Conservation (phyloP, 2,329 filamentous ascomycete genomes). For the Ascochyta lentis region DNA sequence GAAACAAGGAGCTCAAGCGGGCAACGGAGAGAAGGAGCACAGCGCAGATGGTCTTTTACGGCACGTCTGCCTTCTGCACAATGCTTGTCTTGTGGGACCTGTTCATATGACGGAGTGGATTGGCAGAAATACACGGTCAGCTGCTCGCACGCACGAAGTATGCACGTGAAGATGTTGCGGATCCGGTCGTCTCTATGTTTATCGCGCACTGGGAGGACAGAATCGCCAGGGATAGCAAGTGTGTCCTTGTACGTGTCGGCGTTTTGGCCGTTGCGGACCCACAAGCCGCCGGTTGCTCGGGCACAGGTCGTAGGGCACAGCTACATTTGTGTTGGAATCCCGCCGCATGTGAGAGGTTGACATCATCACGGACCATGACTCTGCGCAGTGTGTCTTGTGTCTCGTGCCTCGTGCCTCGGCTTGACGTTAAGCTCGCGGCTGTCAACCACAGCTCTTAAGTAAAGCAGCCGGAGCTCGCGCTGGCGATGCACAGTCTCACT, state of each 20-base stretch:
- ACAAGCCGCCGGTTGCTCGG: conserved; percentile 20
- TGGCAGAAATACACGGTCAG: conserved; percentile 1
- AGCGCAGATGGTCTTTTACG: conserved; percentile 57
- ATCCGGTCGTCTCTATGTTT: conserved; percentile 9
- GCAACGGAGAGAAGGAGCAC: conserved; percentile 66
- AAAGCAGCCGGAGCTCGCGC: conserved; percentile 20
- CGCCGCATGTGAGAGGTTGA: conserved; percentile 37
- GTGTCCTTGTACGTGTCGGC: conserved; percentile 23
- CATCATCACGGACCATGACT: conserved; percentile 25
- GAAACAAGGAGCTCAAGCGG: conserved; percentile 89
- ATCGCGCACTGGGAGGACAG: conserved; percentile 20
- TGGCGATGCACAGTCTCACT: conserved; percentile 4
- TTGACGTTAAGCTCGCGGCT: conserved; percentile 22
- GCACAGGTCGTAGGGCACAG: conserved; percentile 7
- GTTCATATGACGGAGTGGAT: conserved; percentile 48
- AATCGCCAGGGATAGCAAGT: conserved; percentile 28
- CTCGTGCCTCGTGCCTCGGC: conserved; percentile 38
- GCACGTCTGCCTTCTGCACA: conserved; percentile 54
- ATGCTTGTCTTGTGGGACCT: conserved; percentile 58
- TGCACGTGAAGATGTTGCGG: conserved; percentile 19
- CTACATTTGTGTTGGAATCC: conserved; percentile 9
- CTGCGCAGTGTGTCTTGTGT: conserved; percentile 18
- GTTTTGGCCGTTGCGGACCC: conserved; percentile 23
- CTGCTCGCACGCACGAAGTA: conserved; percentile 9
- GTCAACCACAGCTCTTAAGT: conserved; percentile 21